Evolutionary conservation across 805 yeast species (phyloP), one percentile per base, ranked within the genome.

Genomic region (Pichia thaimueangensis): DNA sequence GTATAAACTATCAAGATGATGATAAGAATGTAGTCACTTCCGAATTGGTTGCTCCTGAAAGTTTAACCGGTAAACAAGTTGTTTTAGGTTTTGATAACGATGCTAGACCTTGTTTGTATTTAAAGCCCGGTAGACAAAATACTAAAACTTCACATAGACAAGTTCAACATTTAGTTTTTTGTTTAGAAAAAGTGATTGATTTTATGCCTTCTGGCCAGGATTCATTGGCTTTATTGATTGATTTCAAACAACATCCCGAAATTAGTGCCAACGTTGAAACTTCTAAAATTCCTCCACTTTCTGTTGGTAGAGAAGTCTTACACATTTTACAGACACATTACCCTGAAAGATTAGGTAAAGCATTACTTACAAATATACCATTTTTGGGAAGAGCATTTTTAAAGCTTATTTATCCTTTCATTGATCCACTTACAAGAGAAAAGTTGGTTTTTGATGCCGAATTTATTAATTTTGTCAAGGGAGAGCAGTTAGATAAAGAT

Each of bases 191-290:
- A 45, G 95, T 85, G 33, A 89, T 91, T 44, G 94, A 88, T 62
- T 86, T 76, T 62, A 91, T 93, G 97, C 96, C 97, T 1, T 73
- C 87, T 0, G 97, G 97, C 19, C 98, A 93, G 64, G 98, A 91
- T 58, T 82, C 94, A 11, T 68, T 93, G 41, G 96, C 97, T 1
- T 66, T 93, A 41, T 69, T 94, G 49, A 91, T 93, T 50, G 98
- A 93, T 63, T 91, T 93, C 65, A 86, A 91, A 63, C 80, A 85
- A 16, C 80, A 86, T 46, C 83, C 86, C 43, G 71, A 68, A 57
- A 57, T 64, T 32, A 62, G 62, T 56, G 72, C 66, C 27, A 71
- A 71, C 60, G 79, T 68, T 41, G 69, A 66, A 43, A 67, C 76
- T 25, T 74, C 82, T 45, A 86, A 84, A 58, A 77, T 87, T 43